These are phyloP conservation scores for Pseudocercospora pini-densiflorae DNA, from an alignment of 2,329 filamentous ascomycete genomes.

Conservation along the genomic window DNA sequence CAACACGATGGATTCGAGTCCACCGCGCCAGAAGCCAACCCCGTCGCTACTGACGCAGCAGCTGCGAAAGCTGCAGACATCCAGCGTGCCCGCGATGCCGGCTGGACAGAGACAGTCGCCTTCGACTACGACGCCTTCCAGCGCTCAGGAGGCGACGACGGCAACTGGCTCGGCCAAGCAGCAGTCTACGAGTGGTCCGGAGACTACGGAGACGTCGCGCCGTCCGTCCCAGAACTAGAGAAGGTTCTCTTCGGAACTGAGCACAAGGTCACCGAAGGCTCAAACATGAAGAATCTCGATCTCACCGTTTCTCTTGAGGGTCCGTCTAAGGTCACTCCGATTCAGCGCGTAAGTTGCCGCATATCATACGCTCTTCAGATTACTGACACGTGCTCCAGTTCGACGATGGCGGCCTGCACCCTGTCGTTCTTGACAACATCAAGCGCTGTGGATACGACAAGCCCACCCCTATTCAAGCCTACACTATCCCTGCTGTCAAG, in stretches of 20 bases:
- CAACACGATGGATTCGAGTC: background rate
- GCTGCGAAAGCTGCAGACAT: constrained; percentile 7
- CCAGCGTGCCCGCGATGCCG: constrained; percentile 26
- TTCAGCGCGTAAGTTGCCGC: constrained; percentile 52
- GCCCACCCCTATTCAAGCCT: constrained; percentile 88
- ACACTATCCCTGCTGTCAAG: constrained; percentile 78
- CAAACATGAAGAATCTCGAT: constrained; percentile 57
- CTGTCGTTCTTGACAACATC: constrained; percentile 79
- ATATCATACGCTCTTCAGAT: constrained; percentile 13
- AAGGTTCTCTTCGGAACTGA: constrained; percentile 70
- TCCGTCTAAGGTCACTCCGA: constrained; percentile 51
- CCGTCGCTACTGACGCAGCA: background rate
- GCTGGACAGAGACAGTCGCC: constrained; percentile 35
- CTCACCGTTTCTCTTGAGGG: constrained; percentile 54
- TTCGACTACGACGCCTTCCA: constrained; percentile 37
- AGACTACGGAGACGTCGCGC: constrained; percentile 84
- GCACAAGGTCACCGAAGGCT: constrained; percentile 64
- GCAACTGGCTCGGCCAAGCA: constrained; percentile 60
- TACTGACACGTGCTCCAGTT: constrained; percentile 56
- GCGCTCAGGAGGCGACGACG: constrained; percentile 20
- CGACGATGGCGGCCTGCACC: constrained; percentile 80
- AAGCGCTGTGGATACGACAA: constrained; percentile 69
- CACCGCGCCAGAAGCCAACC: background rate
- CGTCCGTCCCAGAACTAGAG: constrained; percentile 72
- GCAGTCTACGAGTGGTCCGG: constrained; percentile 81